A percentile compares a stretch with the other conserved stretches of the same genome.
Evolutionary conservation across 345 rosid species (phyloP).

Genomic region (Gynandropsis gynandra): DNA sequence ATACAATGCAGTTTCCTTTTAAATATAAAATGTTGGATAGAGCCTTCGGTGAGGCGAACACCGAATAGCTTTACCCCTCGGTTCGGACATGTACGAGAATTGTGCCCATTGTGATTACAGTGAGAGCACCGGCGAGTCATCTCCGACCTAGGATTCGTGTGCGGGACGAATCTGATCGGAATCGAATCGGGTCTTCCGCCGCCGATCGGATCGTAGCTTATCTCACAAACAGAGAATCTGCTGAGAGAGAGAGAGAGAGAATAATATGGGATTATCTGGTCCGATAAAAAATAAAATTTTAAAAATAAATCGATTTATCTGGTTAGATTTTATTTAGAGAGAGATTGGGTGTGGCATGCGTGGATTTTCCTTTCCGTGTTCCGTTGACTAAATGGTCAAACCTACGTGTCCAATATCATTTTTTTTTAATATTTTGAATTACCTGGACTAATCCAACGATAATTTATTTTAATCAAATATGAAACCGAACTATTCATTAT

Average conservation of each 20-base stretch:
- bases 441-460: too few relatives aligned
- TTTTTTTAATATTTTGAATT: too few relatives aligned
- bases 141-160: constrained; percentile 7
- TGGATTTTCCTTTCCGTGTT: too few relatives aligned
- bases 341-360: too few relatives aligned
- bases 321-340: background rate
- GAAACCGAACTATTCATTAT: too few relatives aligned
- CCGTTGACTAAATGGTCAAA: too few relatives aligned
- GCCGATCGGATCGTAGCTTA: constrained; percentile 32
- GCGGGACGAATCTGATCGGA: constrained; percentile 26
- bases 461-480: too few relatives aligned
- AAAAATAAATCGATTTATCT: constrained; percentile 8
- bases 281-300: constrained; percentile 10
- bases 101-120: constrained; percentile 99
- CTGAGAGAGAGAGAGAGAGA: constrained; percentile 13
- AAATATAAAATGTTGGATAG: too few relatives aligned
- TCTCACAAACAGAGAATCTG: constrained; percentile 30
- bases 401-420: too few relatives aligned
- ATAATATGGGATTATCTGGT: constrained; percentile 32
- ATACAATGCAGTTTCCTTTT: constrained; percentile 95
- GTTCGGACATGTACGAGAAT: constrained; percentile 93
- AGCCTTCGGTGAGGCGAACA: constrained; percentile 88
- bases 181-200: constrained; percentile 7
- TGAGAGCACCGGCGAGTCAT: constrained; percentile 99
- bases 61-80: constrained; percentile 95